Evolutionary conservation across 176 grass and related monocot species (phyloP).

Genomic region (Oryza nivara): DNA sequence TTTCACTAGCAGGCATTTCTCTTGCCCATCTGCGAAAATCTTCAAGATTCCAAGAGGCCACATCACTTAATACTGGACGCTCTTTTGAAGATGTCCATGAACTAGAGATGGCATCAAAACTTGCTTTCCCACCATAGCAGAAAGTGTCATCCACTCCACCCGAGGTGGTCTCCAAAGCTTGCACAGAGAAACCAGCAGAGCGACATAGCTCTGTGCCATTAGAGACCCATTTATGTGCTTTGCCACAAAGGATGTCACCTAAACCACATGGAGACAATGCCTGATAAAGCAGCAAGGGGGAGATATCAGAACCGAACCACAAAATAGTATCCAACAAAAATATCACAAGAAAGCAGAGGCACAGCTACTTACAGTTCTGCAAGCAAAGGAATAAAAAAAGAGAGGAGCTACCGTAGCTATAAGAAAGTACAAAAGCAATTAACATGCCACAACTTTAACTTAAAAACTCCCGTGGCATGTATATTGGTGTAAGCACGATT

Average conservation of each 20-base stretch:
- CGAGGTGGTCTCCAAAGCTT: conserved; percentile 44
- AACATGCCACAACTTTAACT: conserved; percentile 10
- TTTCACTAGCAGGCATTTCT: conserved; percentile 63
- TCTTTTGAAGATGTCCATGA: conserved; percentile 69
- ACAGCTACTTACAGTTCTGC: neutral
- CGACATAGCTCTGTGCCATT: conserved; percentile 87
- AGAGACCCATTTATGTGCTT: conserved; percentile 76
- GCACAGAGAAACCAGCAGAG: conserved; percentile 82
- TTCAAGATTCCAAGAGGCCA: conserved; percentile 51
- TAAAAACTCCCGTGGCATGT: neutral
- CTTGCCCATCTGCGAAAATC: conserved; percentile 60
- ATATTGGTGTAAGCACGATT: neutral
- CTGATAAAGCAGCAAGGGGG: conserved; percentile 50
- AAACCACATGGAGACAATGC: conserved; percentile 92
- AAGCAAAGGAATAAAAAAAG: conserved; percentile 13
- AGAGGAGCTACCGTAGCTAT: conserved; percentile 1
- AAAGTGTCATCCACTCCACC: conserved; percentile 60
- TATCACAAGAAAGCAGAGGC: neutral
- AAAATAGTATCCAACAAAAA: neutral
- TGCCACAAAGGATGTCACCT: conserved; percentile 90
- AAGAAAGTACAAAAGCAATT: conserved; percentile 19
- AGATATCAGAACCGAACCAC: conserved; percentile 31
- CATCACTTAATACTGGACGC: conserved; percentile 44
- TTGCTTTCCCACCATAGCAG: conserved; percentile 96
- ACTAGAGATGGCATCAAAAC: conserved; percentile 74